Percentiles rank a stretch among this genome's conserved stretches.
Conservation (phyloP, 129 eudicot genomes). For the Smallanthus sonchifolius region DNA sequence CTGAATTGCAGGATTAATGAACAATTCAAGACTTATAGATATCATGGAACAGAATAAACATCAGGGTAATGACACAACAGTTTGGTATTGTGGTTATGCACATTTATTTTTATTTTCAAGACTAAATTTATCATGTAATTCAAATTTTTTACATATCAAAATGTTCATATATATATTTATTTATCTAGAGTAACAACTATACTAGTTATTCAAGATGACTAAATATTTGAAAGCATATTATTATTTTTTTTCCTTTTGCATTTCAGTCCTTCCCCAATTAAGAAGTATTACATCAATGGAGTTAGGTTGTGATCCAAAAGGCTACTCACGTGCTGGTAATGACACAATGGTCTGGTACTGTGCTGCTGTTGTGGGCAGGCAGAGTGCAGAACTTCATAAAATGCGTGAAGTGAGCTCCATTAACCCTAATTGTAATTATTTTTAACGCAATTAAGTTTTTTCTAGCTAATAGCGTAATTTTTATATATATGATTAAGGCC, state of each 20-base stretch:
- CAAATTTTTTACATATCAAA: background rate
- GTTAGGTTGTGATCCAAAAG: slow-evolving; percentile 85
- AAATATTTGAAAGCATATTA: background rate
- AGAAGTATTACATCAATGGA: slow-evolving; percentile 84
- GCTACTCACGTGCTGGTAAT: slow-evolving; percentile 80
- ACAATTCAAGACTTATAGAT: slow-evolving; percentile 60
- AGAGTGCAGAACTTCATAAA: slow-evolving; percentile 68
- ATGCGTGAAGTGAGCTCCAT: slow-evolving; percentile 79
- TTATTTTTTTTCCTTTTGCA: slow-evolving; percentile 1
- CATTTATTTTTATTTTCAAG: background rate
- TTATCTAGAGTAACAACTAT: background rate
- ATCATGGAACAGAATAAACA: slow-evolving; percentile 86
- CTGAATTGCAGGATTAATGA: slow-evolving; percentile 52
- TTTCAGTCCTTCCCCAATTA: slow-evolving; percentile 87
- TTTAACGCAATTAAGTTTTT: background rate
- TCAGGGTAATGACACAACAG: slow-evolving; percentile 46
- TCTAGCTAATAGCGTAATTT: slow-evolving; percentile 22
- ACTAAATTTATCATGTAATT: background rate
- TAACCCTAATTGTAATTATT: background rate
- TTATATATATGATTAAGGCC: slow-evolving; percentile 50
- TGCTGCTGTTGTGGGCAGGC: slow-evolving; percentile 83
- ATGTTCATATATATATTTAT: background rate
- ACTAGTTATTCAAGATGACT: background rate
- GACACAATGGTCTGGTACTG: slow-evolving; percentile 81
- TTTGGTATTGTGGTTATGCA: background rate